phyloP scores from a whole-genome alignment of 2,329 filamentous ascomycete species.

The Scolecobasidium constrictum region DNA sequence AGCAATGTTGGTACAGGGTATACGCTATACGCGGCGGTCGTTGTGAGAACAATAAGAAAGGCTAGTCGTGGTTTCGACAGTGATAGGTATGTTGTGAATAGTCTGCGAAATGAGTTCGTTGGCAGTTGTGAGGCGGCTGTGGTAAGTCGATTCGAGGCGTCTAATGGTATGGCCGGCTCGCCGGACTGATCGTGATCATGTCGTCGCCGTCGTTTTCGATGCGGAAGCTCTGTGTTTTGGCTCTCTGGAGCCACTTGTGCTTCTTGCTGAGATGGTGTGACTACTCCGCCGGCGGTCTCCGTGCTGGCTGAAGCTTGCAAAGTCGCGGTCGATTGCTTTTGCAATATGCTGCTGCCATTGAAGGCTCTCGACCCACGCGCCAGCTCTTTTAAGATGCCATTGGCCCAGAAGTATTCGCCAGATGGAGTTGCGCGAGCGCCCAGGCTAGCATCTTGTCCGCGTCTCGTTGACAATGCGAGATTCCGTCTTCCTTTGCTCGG shows the following conservation, averaged over 20 bases:
- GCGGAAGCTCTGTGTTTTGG: slow-evolving; percentile 10
- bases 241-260: not conserved
- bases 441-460: not conserved
- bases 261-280: not conserved
- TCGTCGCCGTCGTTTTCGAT: slow-evolving; percentile 9
- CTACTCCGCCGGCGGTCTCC: not conserved
- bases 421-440: not conserved
- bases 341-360: not conserved
- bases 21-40: slow-evolving; percentile 82
- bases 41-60: slow-evolving; percentile 80
- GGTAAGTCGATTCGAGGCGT: slow-evolving; percentile 51
- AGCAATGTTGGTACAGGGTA: slow-evolving; percentile 88
- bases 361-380: not conserved
- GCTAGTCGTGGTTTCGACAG: slow-evolving; percentile 93
- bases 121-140: slow-evolving; percentile 46
- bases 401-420: slow-evolving; percentile 10
- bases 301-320: not conserved
- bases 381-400: slow-evolving; percentile 7
- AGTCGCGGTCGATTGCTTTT: slow-evolving; percentile 7
- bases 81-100: slow-evolving; percentile 71
- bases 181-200: slow-evolving; percentile 12
- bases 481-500: not conserved
- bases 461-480: slow-evolving; percentile 4
- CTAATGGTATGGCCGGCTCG: slow-evolving; percentile 26
- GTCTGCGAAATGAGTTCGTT: slow-evolving; percentile 48